These are phyloP conservation scores for Coelastrella sp. DNA, from an alignment of 139 green algal genomes.

Conservation along the genomic window DNA sequence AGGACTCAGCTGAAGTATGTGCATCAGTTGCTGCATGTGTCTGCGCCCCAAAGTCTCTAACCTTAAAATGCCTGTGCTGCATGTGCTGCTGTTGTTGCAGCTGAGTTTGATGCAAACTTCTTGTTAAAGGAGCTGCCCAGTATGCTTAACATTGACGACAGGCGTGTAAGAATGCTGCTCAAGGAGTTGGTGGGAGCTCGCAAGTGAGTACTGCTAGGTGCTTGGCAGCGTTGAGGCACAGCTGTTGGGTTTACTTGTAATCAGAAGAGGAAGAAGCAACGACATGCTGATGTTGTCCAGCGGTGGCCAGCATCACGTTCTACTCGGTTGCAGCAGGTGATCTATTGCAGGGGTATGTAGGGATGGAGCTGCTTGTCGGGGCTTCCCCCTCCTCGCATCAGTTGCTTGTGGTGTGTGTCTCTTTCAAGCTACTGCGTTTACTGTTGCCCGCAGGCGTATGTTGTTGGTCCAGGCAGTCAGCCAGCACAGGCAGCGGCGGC, in stretches of 20 bases:
- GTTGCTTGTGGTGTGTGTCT: neutral
- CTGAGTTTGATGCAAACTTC: constrained; percentile 77
- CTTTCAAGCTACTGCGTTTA: neutral
- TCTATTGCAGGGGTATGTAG: no score
- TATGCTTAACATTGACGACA: constrained; percentile 50
- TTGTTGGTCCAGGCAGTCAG: constrained; percentile 84
- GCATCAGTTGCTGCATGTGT: no score
- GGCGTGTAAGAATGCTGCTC: constrained; percentile 67
- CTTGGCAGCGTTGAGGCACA: neutral
- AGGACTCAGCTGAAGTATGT: no score
- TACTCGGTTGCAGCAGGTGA: no score
- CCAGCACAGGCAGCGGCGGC: constrained; percentile 82
- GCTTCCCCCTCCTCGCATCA: neutral
- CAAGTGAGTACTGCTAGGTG: constrained; percentile 48
- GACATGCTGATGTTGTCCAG: neutral
- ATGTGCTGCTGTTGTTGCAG: constrained; percentile 22
- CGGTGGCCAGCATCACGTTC: no score
- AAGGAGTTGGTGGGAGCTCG: constrained; percentile 68
- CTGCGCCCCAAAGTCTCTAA: no score
- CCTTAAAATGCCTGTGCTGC: neutral
- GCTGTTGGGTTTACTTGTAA: neutral
- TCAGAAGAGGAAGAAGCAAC: neutral
- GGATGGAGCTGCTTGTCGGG: neutral
- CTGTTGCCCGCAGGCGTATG: constrained; percentile 66
- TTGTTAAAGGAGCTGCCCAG: constrained; percentile 79